Base-by-base conservation (phyloP, 495 filamentous ascomycete genomes). In the Apodospora peruviana region DNA sequence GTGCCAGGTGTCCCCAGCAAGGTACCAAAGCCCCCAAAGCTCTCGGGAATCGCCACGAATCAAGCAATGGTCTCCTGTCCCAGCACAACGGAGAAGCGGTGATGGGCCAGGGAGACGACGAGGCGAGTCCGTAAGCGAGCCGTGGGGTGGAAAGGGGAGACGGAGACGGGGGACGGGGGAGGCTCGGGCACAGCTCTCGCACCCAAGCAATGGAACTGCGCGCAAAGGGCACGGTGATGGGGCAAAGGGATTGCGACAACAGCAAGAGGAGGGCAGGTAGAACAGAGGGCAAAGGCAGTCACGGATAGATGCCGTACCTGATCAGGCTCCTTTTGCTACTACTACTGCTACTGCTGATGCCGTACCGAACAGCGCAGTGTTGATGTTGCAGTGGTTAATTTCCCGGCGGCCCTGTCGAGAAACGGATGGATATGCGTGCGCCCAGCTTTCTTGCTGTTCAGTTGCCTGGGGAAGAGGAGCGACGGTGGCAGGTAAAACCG, bases 341-440 rank as follows among this genome's bases (percentile, higher is more conserved):
- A n/a, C n/a, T n/a, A n/a, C n/a, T n/a, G n/a, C n/a, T n/a, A n/a
- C n/a, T n/a, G n/a, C n/a, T n/a, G n/a, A n/a, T n/a, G n/a, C n/a
- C n/a, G n/a, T n/a, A n/a, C n/a, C n/a, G n/a, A n/a, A n/a, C n/a
- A n/a, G n/a, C n/a, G n/a, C n/a, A n/a, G n/a, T n/a, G n/a, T n/a
- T 45, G 53, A 52, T 40, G 59, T 62, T 62, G 56, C 59, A 62
- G 53, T 57, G 37, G 34, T 52, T 57, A 62, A 62, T 62, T 55
- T 62, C 59, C 59, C 52, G 40, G 48, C 12, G n/a, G 38, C 50
- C 47, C 32, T 55, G 48, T 25, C 18, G 45, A 51, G 35, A 34
- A 22, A 34, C 39, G 39, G 22, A 38, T 18, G 40, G n/a, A n/a
- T n/a, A n/a, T n/a, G n/a, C n/a, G n/a, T n/a, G n/a, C n/a, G n/a